Evolutionary conservation across 2,329 filamentous ascomycete genomes (phyloP).

Genomic region (Xylariaceae sp.): DNA sequence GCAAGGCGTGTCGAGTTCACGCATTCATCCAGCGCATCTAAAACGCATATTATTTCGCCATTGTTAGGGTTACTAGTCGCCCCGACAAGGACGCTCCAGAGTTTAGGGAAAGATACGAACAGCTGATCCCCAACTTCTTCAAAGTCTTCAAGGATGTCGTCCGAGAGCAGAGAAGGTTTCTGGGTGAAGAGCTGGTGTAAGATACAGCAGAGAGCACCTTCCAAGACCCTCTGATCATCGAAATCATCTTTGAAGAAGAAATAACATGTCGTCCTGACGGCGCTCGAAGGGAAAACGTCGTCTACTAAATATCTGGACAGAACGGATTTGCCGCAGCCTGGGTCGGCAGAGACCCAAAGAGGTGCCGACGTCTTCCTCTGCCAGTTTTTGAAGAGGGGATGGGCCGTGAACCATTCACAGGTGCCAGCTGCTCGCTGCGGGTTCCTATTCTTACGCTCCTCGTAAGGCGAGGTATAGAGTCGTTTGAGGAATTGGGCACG

Average conservation of each 20-base stretch:
- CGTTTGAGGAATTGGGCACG: slow-evolving; percentile 6
- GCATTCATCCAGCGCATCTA: slow-evolving; percentile 52
- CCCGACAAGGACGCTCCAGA: slow-evolving; percentile 24
- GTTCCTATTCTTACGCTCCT: slow-evolving; percentile 29
- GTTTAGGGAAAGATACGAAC: slow-evolving; percentile 31
- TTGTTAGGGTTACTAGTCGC: background rate
- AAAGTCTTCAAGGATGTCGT: slow-evolving; percentile 30
- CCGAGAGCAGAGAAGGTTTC: slow-evolving; percentile 31
- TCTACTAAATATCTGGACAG: slow-evolving; percentile 47
- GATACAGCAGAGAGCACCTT: background rate
- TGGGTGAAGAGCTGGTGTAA: slow-evolving; percentile 47
- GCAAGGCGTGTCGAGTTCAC: slow-evolving; percentile 31
- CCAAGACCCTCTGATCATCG: background rate
- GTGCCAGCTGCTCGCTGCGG: slow-evolving; percentile 20
- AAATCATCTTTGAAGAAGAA: slow-evolving; percentile 56
- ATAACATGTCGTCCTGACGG: slow-evolving; percentile 42
- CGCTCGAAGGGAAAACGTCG: slow-evolving; percentile 27
- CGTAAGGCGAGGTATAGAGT: slow-evolving; percentile 18
- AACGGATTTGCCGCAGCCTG: slow-evolving; percentile 53
- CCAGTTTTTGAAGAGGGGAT: slow-evolving; percentile 22
- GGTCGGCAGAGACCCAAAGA: slow-evolving; percentile 37
- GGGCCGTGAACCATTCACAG: slow-evolving; percentile 29
- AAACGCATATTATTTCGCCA: slow-evolving; percentile 38
- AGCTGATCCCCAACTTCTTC: slow-evolving; percentile 24
- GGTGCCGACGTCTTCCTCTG: slow-evolving; percentile 17